Evolutionary conservation across 2,329 filamentous ascomycete genomes (phyloP).

Genomic region (Exophiala oligosperma): DNA sequence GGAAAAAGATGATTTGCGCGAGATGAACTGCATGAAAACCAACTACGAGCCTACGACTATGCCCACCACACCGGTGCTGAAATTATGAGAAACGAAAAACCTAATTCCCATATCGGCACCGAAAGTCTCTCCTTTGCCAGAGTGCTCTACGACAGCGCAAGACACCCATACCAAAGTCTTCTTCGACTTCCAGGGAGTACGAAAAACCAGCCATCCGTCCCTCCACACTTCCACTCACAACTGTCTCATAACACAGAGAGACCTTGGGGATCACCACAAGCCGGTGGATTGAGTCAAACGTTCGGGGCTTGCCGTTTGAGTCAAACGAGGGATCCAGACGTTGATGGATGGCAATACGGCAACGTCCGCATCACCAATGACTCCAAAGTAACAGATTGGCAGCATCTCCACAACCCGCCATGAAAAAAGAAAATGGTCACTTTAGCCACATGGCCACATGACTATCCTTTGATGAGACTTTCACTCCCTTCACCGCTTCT

Average conservation of each 20-base stretch:
- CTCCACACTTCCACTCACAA: not conserved
- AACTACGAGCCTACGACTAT: not conserved
- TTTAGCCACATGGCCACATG: not conserved
- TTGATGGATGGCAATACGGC: too few relatives aligned
- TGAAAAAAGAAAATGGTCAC: not conserved
- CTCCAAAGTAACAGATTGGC: not conserved
- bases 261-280: too few relatives aligned
- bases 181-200: not conserved
- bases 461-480: not conserved
- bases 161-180: not conserved
- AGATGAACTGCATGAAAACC: not conserved
- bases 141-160: not conserved
- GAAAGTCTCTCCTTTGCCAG: slow-evolving; percentile 7
- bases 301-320: too few relatives aligned
- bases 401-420: not conserved
- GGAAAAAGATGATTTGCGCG: slow-evolving; percentile 17
- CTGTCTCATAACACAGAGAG: too few relatives aligned
- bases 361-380: not conserved
- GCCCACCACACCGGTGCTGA: not conserved
- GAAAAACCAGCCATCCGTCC: not conserved
- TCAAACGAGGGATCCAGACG: too few relatives aligned
- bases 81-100: slow-evolving; percentile 2
- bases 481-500: not conserved
- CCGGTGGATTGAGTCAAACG: too few relatives aligned
- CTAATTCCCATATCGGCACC: not conserved